Evolutionary conservation across 2,329 filamentous ascomycete species (phyloP).

Genomic region (Fusarium robinianum): DNA sequence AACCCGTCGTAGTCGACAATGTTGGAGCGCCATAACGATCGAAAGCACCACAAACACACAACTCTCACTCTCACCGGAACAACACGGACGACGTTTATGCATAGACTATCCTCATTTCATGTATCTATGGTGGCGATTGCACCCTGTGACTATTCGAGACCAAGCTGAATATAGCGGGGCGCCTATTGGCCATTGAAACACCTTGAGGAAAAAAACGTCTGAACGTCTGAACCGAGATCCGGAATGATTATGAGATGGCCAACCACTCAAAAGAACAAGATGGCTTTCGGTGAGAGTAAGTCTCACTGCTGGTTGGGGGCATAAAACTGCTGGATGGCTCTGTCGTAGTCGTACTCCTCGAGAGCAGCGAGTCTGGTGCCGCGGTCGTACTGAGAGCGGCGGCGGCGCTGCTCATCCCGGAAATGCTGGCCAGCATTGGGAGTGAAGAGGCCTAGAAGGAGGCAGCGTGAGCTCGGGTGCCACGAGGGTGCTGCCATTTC

Average conservation of each 20-base stretch:
- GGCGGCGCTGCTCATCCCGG: constrained; percentile 74
- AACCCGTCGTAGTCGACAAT: no score
- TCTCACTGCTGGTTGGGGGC: constrained; percentile 23
- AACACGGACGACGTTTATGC: constrained; percentile 2
- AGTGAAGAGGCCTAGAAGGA: constrained; percentile 71
- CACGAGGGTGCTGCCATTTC: not conserved
- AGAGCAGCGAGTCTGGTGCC: constrained; percentile 74
- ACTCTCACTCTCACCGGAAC: not conserved
- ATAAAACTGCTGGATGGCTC: constrained; percentile 47
- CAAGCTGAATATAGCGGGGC: constrained; percentile 33
- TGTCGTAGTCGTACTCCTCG: constrained; percentile 63
- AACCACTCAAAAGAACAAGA: constrained; percentile 25
- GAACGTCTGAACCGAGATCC: constrained; percentile 18
- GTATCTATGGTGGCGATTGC: constrained; percentile 24
- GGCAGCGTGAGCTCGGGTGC: not conserved
- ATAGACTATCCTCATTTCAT: constrained; percentile 20
- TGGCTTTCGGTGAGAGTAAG: constrained; percentile 16
- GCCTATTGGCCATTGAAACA: constrained; percentile 19
- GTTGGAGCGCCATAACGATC: no score
- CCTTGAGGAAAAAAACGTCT: constrained; percentile 21
- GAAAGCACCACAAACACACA: not conserved
- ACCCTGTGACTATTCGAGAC: constrained; percentile 25
- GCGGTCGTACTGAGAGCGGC: constrained; percentile 79
- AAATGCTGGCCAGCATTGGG: constrained; percentile 75
- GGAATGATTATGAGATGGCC: constrained; percentile 20